phyloP scores from a whole-genome alignment of 768 basidiomycete species.

The Serendipita vermifera region DNA sequence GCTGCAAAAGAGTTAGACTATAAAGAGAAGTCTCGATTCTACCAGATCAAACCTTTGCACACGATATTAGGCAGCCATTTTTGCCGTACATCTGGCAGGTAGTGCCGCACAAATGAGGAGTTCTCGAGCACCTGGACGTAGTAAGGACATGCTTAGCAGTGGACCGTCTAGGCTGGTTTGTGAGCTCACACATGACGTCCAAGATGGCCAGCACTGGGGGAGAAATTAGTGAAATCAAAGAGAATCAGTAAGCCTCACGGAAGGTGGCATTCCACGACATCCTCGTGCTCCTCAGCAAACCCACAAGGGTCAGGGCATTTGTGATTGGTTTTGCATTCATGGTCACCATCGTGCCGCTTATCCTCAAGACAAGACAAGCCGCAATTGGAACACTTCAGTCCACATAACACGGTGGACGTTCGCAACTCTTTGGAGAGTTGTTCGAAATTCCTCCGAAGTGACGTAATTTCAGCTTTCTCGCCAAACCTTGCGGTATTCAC shows the following conservation, averaged over 20 bases:
- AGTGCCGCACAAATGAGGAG: constrained; percentile 41
- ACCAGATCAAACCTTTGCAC: constrained; percentile 33
- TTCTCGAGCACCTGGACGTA: constrained; percentile 36
- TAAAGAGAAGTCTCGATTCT: neutral
- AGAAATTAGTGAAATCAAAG: neutral
- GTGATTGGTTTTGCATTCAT: constrained; percentile 42
- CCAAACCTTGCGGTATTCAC: constrained; percentile 38
- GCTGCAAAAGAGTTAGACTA: constrained; percentile 21
- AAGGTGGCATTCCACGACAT: constrained; percentile 28
- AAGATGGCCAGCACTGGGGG: constrained; percentile 42
- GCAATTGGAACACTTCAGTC: constrained; percentile 34
- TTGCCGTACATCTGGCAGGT: constrained; percentile 34
- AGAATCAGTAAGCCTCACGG: constrained; percentile 32
- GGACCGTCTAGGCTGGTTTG: neutral
- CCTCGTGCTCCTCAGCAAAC: constrained; percentile 27
- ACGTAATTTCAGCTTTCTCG: constrained; percentile 32
- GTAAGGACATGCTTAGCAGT: neutral
- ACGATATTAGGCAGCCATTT: constrained; percentile 39
- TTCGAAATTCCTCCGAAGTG: constrained; percentile 34
- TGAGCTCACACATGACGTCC: constrained; percentile 41
- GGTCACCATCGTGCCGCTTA: constrained; percentile 34
- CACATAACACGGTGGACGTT: constrained; percentile 37
- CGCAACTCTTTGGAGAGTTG: constrained; percentile 33
- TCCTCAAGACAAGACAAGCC: constrained; percentile 36
- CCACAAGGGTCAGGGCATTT: constrained; percentile 33